Conservation (phyloP, 78 protist genomes). For the Speleostelium caveatum region DNA sequence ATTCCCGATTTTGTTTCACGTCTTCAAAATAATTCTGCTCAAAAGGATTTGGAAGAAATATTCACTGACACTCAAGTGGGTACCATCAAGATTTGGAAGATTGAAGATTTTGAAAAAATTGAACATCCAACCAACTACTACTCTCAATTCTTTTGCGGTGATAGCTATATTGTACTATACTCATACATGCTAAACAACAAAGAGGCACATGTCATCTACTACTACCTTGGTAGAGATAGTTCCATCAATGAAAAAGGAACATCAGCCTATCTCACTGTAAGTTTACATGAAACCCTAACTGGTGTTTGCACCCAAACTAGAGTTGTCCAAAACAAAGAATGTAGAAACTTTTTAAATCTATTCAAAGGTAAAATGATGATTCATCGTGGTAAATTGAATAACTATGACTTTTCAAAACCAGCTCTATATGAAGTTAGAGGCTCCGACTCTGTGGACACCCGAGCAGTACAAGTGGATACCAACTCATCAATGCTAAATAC, state of each 20-base stretch:
- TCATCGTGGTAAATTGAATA: constrained; percentile 43
- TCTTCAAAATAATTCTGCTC: neutral
- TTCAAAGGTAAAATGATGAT: constrained; percentile 59
- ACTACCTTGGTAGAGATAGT: constrained; percentile 68
- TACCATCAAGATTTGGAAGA: constrained; percentile 55
- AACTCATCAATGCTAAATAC: constrained; percentile 11
- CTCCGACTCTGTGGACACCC: constrained; percentile 9
- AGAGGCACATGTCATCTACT: constrained; percentile 79
- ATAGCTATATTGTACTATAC: constrained; percentile 74
- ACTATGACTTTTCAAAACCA: neutral
- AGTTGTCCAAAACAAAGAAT: constrained; percentile 77
- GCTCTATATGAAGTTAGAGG: constrained; percentile 66
- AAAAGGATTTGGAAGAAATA: constrained; percentile 5
- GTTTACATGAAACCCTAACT: constrained; percentile 47
- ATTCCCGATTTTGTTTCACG: constrained; percentile 3
- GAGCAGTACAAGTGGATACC: constrained; percentile 52
- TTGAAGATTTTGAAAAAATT: constrained; percentile 77
- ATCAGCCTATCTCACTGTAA: constrained; percentile 77
- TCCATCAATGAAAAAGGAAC: constrained; percentile 83
- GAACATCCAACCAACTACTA: constrained; percentile 48
- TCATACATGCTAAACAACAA: constrained; percentile 72
- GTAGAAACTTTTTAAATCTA: constrained; percentile 67
- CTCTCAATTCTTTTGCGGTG: constrained; percentile 62
- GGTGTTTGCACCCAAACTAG: constrained; percentile 54
- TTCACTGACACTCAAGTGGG: constrained; percentile 31